These are phyloP conservation scores for Arabis hirsuta DNA, from an alignment of 345 rosid species.

Conservation along the genomic window DNA sequence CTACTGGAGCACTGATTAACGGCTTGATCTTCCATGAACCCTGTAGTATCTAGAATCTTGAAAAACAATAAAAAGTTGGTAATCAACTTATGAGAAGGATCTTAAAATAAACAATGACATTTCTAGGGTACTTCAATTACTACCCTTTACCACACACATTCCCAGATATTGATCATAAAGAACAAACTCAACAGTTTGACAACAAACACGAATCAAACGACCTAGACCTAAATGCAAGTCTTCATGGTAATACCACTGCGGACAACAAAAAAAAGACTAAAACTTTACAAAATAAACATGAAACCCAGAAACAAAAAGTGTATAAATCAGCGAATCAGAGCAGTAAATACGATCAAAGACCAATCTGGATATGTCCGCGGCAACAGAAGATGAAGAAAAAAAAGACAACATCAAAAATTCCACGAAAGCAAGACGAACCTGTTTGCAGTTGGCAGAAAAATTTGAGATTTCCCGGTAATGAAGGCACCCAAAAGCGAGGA, in stretches of 20 bases:
- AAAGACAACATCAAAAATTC: neutral
- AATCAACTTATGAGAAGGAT: too few species aligned
- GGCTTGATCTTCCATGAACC: constrained; percentile 66
- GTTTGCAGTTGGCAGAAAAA: neutral
- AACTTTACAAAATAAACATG: neutral
- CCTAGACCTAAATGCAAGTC: constrained; percentile 20
- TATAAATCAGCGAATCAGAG: neutral
- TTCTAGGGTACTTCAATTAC: neutral
- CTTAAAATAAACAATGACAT: too few species aligned
- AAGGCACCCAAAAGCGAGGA: neutral
- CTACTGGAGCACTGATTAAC: constrained; percentile 57
- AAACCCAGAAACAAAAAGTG: neutral
- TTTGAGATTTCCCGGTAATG: neutral
- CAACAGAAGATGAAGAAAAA: neutral
- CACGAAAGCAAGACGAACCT: constrained; percentile 16
- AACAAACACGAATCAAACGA: constrained; percentile 16
- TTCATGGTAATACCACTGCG: neutral
- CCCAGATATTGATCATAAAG: neutral
- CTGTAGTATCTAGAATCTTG: constrained; percentile 31
- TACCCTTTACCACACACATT: neutral
- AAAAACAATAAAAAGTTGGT: neutral
- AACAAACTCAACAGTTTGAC: constrained; percentile 12
- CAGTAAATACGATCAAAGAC: neutral
- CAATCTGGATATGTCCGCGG: neutral
- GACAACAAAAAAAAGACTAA: neutral